These are phyloP conservation scores for Emmonsiellopsis sp. DNA, from an alignment of 2,329 filamentous ascomycete genomes.

Conservation along the genomic window DNA sequence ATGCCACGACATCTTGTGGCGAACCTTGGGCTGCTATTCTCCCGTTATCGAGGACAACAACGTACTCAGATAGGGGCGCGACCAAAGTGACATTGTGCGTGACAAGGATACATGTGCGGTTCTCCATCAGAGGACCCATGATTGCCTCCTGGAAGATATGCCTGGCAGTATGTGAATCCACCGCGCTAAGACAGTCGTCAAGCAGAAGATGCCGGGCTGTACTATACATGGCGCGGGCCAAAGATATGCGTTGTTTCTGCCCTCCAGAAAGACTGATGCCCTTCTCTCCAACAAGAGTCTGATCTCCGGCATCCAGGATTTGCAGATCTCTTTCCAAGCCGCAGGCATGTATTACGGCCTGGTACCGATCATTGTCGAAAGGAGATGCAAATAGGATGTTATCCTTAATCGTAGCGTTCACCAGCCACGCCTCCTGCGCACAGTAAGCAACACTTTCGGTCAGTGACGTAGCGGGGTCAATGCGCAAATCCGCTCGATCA, in stretches of 20 bases:
- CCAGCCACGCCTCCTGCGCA: constrained; percentile 91
- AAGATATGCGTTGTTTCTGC: constrained; percentile 93
- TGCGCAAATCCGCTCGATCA: constrained; percentile 66
- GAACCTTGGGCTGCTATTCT: constrained; percentile 67
- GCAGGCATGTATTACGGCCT: constrained; percentile 80
- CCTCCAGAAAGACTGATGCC: constrained; percentile 93
- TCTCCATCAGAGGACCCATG: constrained; percentile 75
- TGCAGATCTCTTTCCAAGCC: constrained; percentile 84
- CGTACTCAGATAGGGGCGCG: constrained; percentile 67
- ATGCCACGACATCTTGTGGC: constrained; percentile 66
- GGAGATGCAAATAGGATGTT: constrained; percentile 87
- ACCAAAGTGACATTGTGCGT: constrained; percentile 92
- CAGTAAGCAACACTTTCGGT: constrained; percentile 93
- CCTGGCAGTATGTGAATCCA: constrained; percentile 94
- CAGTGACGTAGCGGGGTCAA: constrained; percentile 73
- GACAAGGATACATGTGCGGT: constrained; percentile 86
- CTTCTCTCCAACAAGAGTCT: constrained; percentile 92
- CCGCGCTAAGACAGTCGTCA: constrained; percentile 91
- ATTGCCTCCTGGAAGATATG: constrained; percentile 97
- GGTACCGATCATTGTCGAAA: constrained; percentile 73
- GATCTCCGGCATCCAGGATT: constrained; percentile 84
- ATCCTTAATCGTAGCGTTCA: constrained; percentile 90
- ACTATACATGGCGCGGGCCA: constrained; percentile 95
- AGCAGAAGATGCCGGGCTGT: constrained; percentile 83
- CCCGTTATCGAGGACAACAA: constrained; percentile 82